phyloP scores from a whole-genome alignment of 805 yeast species.

The Candida stauntonica region DNA sequence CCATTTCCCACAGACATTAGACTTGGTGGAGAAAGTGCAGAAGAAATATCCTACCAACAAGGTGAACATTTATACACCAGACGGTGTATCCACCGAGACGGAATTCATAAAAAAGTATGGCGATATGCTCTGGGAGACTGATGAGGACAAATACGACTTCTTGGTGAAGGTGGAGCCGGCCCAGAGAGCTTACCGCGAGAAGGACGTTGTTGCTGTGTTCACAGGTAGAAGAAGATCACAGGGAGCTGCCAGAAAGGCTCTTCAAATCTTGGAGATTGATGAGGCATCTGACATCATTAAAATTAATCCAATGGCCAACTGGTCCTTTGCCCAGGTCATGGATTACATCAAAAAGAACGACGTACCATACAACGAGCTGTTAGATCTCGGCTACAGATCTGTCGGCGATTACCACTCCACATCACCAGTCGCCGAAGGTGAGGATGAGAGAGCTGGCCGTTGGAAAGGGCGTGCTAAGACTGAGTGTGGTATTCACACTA shows the following conservation, averaged over 20 bases:
- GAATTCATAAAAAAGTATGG: slow-evolving; percentile 73
- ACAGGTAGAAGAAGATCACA: slow-evolving; percentile 91
- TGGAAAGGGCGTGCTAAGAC: slow-evolving; percentile 93
- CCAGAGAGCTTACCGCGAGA: slow-evolving; percentile 71
- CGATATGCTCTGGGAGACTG: slow-evolving; percentile 73
- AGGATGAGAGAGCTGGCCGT: slow-evolving; percentile 94
- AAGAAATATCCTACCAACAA: slow-evolving; percentile 48
- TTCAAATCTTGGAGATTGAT: slow-evolving; percentile 77
- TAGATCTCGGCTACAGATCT: slow-evolving; percentile 85
- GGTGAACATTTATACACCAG: slow-evolving; percentile 67
- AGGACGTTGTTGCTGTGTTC: slow-evolving; percentile 76
- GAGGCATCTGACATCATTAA: slow-evolving; percentile 66
- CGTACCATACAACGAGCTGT: slow-evolving; percentile 82
- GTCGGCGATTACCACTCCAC: slow-evolving; percentile 97
- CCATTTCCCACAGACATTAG: slow-evolving; percentile 92
- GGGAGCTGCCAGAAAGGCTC: slow-evolving; percentile 73
- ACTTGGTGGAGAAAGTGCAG: slow-evolving; percentile 58
- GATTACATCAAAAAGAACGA: slow-evolving; percentile 60
- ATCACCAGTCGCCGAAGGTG: slow-evolving; percentile 82
- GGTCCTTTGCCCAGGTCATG: slow-evolving; percentile 74
- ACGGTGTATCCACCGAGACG: slow-evolving; percentile 45
- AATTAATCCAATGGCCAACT: slow-evolving; percentile 82
- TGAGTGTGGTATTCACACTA: slow-evolving; percentile 92
- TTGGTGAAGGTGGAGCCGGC: slow-evolving; percentile 91
- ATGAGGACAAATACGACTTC: slow-evolving; percentile 79